Evolutionary conservation across 2,329 filamentous ascomycete genomes (phyloP).

Genomic region (Plectosphaerella plurivora): DNA sequence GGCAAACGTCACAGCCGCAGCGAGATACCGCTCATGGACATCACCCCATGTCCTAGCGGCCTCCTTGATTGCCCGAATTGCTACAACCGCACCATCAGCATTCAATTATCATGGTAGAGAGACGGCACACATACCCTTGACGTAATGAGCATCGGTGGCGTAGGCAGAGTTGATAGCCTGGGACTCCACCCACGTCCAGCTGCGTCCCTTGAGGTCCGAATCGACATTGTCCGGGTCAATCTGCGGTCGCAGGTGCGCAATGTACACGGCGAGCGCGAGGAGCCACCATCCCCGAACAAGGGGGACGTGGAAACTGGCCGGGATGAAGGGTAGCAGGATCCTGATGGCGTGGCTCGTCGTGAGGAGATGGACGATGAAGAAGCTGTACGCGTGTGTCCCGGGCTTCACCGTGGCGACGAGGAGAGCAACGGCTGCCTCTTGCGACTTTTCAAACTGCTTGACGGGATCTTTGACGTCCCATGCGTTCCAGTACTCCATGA

Average conservation of each 20-base stretch:
- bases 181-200: slow-evolving; percentile 74
- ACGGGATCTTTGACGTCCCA: slow-evolving; percentile 70
- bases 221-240: slow-evolving; percentile 64
- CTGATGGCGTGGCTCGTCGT: slow-evolving; percentile 85
- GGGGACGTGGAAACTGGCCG: slow-evolving; percentile 64
- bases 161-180: slow-evolving; percentile 65
- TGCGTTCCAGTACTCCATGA: slow-evolving; percentile 88
- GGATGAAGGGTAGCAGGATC: slow-evolving; percentile 76
- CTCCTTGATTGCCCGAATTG: slow-evolving; percentile 69
- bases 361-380: slow-evolving; percentile 76
- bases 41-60: slow-evolving; percentile 73
- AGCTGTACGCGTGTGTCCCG: slow-evolving; percentile 67
- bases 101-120: not conserved
- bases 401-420: slow-evolving; percentile 56
- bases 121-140: slow-evolving; percentile 59
- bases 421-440: slow-evolving; percentile 57
- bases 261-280: slow-evolving; percentile 71
- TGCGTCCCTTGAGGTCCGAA: slow-evolving; percentile 56
- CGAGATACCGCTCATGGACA: slow-evolving; percentile 59
- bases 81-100: slow-evolving; percentile 27
- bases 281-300: slow-evolving; percentile 90
- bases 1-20: slow-evolving; percentile 66
- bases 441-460: slow-evolving; percentile 71
- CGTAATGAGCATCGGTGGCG: slow-evolving; percentile 73
- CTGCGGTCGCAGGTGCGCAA: slow-evolving; percentile 67